Evolutionary conservation across 176 grass and related monocot species (phyloP), one percentile per base, ranked within the genome.

Genomic region (Ampelocalamus luodianensis): DNA sequence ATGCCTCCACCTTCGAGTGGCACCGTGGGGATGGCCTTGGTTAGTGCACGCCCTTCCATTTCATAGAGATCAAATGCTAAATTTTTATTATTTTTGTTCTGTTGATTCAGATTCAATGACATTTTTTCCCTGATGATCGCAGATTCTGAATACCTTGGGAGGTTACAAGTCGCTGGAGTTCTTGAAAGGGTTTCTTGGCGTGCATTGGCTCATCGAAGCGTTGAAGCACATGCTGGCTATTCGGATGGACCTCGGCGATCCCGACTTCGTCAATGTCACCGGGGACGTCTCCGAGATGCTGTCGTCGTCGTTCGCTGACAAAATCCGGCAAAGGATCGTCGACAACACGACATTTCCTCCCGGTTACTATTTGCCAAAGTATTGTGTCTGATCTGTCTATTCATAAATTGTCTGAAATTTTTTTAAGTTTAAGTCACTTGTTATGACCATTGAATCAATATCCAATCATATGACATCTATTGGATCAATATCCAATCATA

Each of bases 1-100:
- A 95, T 95, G 95, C 95, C 90, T 38, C 95, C 93, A 23, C 95
- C 95, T 40, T 98, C 95, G 26, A 93, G 90, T 50, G 95, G 95
- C 85, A 92, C 93, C 12, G 87, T 92, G 29, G 90, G 95, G 16
- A 66, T 95, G 79, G 60, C 91, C 18, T 16, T 98, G 91, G 91
- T 98, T 55, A 62, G 85, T 85, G 15, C 15, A 14, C 32, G 32
- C 7, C 8, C 29, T 38, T 79, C 13, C 39, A 29, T 5, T 40
- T 72, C 17, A 4, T 50, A 18, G 44, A 42, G 23, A 50, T 83
- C 45, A 44, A 36, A 54, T 62, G 43, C 69, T 12, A 24, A 26
- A 5, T 45, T 65, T 11, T 24, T 36, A 43, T 29, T 3, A 13
- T 45, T 10, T 51, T 51, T 51, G 40, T 51, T 51, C 15, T 50